Conservation (phyloP, 768 basidiomycete genomes). For the Hygrophoropsis aurantiaca region DNA sequence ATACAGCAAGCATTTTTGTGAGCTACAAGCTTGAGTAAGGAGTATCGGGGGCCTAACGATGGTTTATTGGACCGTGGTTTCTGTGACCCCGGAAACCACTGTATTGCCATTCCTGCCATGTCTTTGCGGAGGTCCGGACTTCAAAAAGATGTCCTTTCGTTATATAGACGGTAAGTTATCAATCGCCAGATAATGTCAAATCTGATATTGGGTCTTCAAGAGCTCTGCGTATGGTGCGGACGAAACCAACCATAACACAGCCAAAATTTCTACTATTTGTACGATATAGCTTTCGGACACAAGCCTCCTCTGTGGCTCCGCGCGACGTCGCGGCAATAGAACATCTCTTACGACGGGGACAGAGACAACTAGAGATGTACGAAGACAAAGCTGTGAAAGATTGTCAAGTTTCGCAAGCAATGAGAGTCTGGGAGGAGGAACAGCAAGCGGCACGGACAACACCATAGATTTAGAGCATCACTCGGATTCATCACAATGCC, state of each 20-base stretch:
- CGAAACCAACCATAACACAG: conserved; percentile 60
- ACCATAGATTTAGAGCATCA: no score
- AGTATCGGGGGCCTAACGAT: not conserved
- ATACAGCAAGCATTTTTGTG: not conserved
- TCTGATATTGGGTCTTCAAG: conserved; percentile 33
- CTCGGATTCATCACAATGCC: no score
- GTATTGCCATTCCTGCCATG: conserved; percentile 18
- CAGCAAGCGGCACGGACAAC: conserved; percentile 11
- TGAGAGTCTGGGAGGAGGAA: conserved; percentile 60
- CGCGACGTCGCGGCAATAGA: conserved; percentile 72
- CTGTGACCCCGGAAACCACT: conserved; percentile 5
- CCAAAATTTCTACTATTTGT: conserved; percentile 68
- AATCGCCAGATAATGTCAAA: no score
- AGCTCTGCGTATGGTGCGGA: conserved; percentile 71
- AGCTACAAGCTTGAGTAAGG: not conserved
- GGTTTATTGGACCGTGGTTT: no score
- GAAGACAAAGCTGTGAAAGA: conserved; percentile 68
- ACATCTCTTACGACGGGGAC: conserved; percentile 70
- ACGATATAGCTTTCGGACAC: conserved; percentile 67
- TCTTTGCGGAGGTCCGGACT: conserved; percentile 43
- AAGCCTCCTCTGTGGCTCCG: conserved; percentile 59
- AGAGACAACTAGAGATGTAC: conserved; percentile 66
- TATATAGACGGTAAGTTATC: conserved; percentile 52
- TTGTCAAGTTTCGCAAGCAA: conserved; percentile 71
- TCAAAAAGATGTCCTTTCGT: conserved; percentile 49